Conservation (phyloP, 495 filamentous ascomycete species). For the Hypoxylon trugodes region DNA sequence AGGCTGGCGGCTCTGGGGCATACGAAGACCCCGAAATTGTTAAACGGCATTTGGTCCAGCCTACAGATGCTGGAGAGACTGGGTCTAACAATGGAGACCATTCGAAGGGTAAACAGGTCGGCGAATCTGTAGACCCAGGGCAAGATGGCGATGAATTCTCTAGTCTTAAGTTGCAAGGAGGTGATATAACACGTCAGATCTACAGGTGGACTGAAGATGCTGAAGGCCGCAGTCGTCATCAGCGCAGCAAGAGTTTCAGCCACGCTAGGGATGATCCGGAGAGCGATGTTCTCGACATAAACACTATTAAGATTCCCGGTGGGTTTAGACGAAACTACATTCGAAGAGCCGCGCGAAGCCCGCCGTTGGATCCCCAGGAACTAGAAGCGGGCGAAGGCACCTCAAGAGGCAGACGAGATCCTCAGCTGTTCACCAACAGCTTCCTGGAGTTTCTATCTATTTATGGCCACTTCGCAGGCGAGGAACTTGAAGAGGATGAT, state of each 20-base stretch:
- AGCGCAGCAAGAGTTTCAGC: constrained; percentile 87
- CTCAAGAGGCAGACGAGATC: constrained; percentile 52
- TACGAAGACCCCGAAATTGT: constrained; percentile 84
- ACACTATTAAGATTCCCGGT: constrained; percentile 87
- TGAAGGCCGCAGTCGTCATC: constrained; percentile 62
- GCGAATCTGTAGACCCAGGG: constrained; percentile 54
- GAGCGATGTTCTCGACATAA: constrained; percentile 80
- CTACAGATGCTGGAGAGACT: constrained; percentile 57
- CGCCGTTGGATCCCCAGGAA: constrained; percentile 54
- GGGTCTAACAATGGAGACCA: constrained; percentile 48
- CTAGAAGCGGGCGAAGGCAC: constrained; percentile 53
- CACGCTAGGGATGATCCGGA: constrained; percentile 77
- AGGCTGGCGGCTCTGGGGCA: constrained; percentile 52
- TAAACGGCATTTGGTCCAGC: constrained; percentile 80
- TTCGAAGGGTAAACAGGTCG: constrained; percentile 59
- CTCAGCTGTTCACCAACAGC: constrained; percentile 81
- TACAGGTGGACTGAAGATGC: constrained; percentile 94
- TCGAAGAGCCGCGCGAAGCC: constrained; percentile 70
- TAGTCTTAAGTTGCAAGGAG: constrained; percentile 88
- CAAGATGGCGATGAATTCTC: constrained; percentile 82
- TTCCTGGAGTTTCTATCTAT: constrained; percentile 95
- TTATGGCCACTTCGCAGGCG: constrained; percentile 97
- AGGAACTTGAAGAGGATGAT: constrained; percentile 94
- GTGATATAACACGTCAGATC: constrained; percentile 91
- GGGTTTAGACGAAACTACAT: constrained; percentile 92